Evolutionary conservation across 2,329 filamentous ascomycete species (phyloP), one percentile per base, ranked within the genome.

Genomic region (Penicillium sp.): DNA sequence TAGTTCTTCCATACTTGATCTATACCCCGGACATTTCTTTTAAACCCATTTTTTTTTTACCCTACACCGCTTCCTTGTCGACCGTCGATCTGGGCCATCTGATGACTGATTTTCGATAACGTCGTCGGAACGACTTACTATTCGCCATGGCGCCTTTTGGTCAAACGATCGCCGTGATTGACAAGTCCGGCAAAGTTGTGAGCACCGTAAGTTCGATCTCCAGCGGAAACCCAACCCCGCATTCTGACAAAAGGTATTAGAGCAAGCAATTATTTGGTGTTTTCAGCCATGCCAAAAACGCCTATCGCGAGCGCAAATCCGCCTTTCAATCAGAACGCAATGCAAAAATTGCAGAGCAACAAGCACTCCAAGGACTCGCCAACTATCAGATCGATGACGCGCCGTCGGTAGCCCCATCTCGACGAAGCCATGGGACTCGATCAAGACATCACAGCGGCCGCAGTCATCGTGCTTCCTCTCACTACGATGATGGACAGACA

Each of bases 171-270:
- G 93, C 91, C 65, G 90, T 96, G 69, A 89, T 96, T 77, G 94
- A 96, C 79, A 92, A 86, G 75, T 94, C 91, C 57, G 91, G 91
- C 69, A 96, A 96, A 78, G 87, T 96, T 50, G 90, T 96, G 67
- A 93, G 88, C 81, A 94, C 89, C 59, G 91, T 93, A 82, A 74
- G 88, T 56, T 61, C 49, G 47, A 57, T 53, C 33, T 53, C 42
- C 45, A 52, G 44, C 23, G 31, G 38, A 13, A 12, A 15, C 38
- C 47, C 51, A 31, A 45, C 53, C 65, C 58, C 70, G 50, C 48
- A 53, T 55, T 44, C 63, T 66, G 45, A 66, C 53, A n/a, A 48
- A 33, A 12, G 0, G 12, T 43, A 42, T 45, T 70, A 96, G 91
- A 91, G 91, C 70, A 96, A 96, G 78, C 90, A 96, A 68, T 81